Evolutionary conservation across 148 eudicot species (phyloP), one percentile per base, ranked within the genome.

Genomic region (Amaranthus hypochondriacus): DNA sequence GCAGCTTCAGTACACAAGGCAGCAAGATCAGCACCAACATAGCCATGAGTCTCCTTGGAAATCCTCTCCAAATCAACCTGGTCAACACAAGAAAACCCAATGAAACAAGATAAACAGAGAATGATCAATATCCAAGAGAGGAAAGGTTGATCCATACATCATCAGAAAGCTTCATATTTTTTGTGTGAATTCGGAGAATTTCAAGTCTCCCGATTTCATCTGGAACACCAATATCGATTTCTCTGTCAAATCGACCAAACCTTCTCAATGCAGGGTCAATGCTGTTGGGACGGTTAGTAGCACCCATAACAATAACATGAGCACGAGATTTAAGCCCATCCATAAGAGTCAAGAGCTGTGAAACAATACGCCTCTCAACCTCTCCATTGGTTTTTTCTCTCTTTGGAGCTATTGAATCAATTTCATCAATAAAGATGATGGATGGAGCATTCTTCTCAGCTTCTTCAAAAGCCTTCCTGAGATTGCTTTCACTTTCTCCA

Each of bases 1-100:
- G 85, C 85, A 73, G 83, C 78, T 74, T 83, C 85, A 58, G 85
- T 83, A 61, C 85, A 83, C 9, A 83, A 72, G 77, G 85, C 85
- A 56, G 85, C 85, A 0, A 83, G 74, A 48, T 83, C 85, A 64
- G 85, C 85, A 72, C 85, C 85, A 46, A 83, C 85, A 63, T 79
- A 79, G 7, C 85, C 82, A 63, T 83, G 85, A 2, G 86, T 83
- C n/a, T 83, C 81, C 70, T 83, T 80, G 4, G 81, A 72, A 47
- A 76, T 76, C 58, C 43, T 83, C 70, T 83, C 85, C 66, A 83
- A 70, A 76, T 83, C 85, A 73, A 83, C 86, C 81, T 82, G 70
- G 47, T 51, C 59, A n/a, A 5, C 14, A 46, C 64, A 18, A n/a
- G 55, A 9, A 7, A 5, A 53, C 3, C 10, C 44, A 64, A 13